A percentile compares a stretch with the other conserved stretches of the same genome.
These are phyloP conservation scores for Dionaea muscipula DNA, from an alignment of 179 eudicot species.

Conservation along the genomic window DNA sequence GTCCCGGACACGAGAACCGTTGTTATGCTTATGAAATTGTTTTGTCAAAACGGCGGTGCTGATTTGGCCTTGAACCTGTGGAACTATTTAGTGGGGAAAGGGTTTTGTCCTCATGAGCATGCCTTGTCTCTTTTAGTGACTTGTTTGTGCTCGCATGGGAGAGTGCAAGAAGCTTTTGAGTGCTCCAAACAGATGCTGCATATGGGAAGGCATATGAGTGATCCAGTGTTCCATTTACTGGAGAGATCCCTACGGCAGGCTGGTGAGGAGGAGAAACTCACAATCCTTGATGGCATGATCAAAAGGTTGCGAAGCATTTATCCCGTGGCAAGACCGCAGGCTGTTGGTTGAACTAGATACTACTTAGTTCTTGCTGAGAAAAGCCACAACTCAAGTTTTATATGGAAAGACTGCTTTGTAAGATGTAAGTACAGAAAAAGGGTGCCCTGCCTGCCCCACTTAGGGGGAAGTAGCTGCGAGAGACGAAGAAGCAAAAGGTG, in stretches of 20 bases:
- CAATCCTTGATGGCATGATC: constrained; percentile 34
- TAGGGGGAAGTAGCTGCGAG: no score
- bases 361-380: no score
- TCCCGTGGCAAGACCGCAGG: constrained; percentile 37
- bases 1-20: constrained; percentile 62
- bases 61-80: constrained; percentile 61
- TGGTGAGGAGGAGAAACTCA: constrained; percentile 40
- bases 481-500: no score
- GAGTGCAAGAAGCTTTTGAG: constrained; percentile 48
- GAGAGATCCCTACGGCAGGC: constrained; percentile 44
- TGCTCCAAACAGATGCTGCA: constrained; percentile 56
- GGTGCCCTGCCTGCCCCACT: no score
- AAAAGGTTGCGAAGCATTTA: constrained; percentile 35
- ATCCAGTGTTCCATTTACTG: constrained; percentile 39
- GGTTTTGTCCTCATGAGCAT: constrained; percentile 75
- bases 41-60: constrained; percentile 36
- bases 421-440: no score
- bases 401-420: no score
- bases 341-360: constrained; percentile 2
- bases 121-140: constrained; percentile 69
- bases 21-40: constrained; percentile 77
- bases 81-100: constrained; percentile 56
- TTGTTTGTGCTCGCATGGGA: constrained; percentile 63
- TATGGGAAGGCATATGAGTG: constrained; percentile 61
- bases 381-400: no score